Base-by-base conservation (phyloP, 148 eudicot genomes). In the Diospyros kaki region DNA sequence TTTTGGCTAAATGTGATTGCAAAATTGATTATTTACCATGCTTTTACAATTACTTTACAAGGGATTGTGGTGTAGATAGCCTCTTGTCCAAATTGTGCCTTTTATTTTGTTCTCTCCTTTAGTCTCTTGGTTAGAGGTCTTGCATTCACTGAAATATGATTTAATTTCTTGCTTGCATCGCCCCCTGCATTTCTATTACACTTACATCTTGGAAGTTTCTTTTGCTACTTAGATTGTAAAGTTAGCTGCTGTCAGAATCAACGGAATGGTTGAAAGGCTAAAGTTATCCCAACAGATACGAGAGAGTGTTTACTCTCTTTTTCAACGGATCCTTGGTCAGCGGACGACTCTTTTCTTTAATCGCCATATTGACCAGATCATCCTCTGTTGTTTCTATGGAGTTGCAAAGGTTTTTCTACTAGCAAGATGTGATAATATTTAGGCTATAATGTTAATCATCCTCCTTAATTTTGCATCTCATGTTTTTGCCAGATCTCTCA, bases 221-320 rank as follows among this genome's bases (percentile, higher is more conserved):
- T 61, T 3, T 79, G 65, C 39, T 14, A 28, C 40, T 28, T 80
- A 96, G 99, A 93, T 90, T 78, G 83, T 84, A 62, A 96, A 96
- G 89, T 79, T 96, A 75, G 99, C 97, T 64, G 99, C 99, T 80
- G 97, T 96, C 42, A 88, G 98, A 82, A 96, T 93, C 84, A 96
- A 89, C 71, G 92, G 89, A 38, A 89, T 96, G 93, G 86, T 96
- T 52, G 99, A 96, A 75, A 87, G 89, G 86, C 92, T 91, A 75
- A 89, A 87, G 74, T 75, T 88, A 69, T 82, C 93, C 58, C 93
- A 89, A 71, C 88, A 88, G 76, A 82, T 84, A 68, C 91, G 95
- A 75, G 99, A 96, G 81, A 82, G 76, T 71, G 93, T 96, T 12
- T 96, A 91, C 80, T 83, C 89, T 81, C 91, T 96, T 84, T 96